phyloP scores from a whole-genome alignment of 768 basidiomycete genomes.

The Dentipellis sp. region DNA sequence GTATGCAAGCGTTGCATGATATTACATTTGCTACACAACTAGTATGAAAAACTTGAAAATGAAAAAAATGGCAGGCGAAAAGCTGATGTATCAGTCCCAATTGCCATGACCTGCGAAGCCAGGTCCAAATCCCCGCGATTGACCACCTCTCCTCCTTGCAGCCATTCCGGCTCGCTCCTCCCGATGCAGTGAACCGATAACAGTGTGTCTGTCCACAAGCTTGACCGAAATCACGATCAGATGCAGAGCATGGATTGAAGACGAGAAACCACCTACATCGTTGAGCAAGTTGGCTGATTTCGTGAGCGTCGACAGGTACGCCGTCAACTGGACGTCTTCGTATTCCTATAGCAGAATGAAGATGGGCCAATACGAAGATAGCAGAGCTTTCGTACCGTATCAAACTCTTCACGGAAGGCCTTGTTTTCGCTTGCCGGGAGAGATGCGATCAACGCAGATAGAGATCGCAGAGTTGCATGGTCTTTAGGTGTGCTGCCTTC shows the following conservation, averaged over 20 bases:
- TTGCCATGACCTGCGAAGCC: slow-evolving; percentile 10
- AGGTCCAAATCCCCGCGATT: slow-evolving; percentile 2
- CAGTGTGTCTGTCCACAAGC: slow-evolving; percentile 75
- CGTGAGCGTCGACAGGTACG: slow-evolving; percentile 79
- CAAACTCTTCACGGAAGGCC: slow-evolving; percentile 81
- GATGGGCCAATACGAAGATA: background rate
- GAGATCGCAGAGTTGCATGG: slow-evolving; percentile 71
- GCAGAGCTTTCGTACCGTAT: slow-evolving; percentile 46
- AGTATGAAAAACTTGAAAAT: too few species aligned
- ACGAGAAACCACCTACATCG: slow-evolving; percentile 50
- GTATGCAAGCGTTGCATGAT: too few species aligned
- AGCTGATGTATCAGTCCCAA: slow-evolving; percentile 9
- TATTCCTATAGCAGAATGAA: slow-evolving; percentile 60
- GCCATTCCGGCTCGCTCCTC: slow-evolving; percentile 39
- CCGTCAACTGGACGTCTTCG: slow-evolving; percentile 89
- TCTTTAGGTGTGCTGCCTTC: slow-evolving; percentile 70
- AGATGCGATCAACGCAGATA: slow-evolving; percentile 80
- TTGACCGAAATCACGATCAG: slow-evolving; percentile 17
- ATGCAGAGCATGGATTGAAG: slow-evolving; percentile 1
- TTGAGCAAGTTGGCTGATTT: slow-evolving; percentile 84
- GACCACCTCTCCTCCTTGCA: slow-evolving; percentile 7
- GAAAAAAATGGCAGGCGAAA: too few species aligned
- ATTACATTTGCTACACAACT: slow-evolving; percentile 2
- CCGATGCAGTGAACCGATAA: slow-evolving; percentile 46
- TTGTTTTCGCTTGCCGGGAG: slow-evolving; percentile 81